Conservation (phyloP, 2,329 filamentous ascomycete genomes). For the Nothophaeocryptopus gaeumannii region DNA sequence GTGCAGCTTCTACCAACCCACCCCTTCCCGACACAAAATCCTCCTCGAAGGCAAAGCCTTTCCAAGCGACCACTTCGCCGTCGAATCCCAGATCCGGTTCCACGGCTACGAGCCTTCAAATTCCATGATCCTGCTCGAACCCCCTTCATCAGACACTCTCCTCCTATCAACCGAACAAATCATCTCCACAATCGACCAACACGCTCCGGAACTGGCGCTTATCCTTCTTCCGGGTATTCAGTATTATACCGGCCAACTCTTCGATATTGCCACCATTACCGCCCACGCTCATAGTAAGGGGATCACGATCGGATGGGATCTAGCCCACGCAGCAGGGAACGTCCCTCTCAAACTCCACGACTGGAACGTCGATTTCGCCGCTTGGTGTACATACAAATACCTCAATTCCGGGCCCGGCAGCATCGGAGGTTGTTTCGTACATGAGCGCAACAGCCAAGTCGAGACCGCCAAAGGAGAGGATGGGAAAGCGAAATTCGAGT, state of each 20-base stretch:
- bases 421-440: slow-evolving; percentile 78
- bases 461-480: slow-evolving; percentile 28
- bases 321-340: slow-evolving; percentile 83
- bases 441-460: slow-evolving; percentile 68
- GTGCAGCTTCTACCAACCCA: slow-evolving; percentile 79
- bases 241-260: slow-evolving; percentile 86
- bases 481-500: slow-evolving; percentile 41
- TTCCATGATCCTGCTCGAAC: slow-evolving; percentile 70
- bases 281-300: slow-evolving; percentile 68
- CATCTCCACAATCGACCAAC: slow-evolving; percentile 67
- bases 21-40: slow-evolving; percentile 66
- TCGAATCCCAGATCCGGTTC: slow-evolving; percentile 74
- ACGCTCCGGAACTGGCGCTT: slow-evolving; percentile 70
- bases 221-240: slow-evolving; percentile 83
- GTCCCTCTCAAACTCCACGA: slow-evolving; percentile 76
- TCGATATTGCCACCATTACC: slow-evolving; percentile 80
- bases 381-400: slow-evolving; percentile 95
- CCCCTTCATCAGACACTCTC: slow-evolving; percentile 53
- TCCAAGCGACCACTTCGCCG: slow-evolving; percentile 67
- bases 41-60: slow-evolving; percentile 89
- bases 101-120: slow-evolving; percentile 65
- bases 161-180: slow-evolving; percentile 70
- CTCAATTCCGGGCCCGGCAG: slow-evolving; percentile 80
- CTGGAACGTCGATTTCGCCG: slow-evolving; percentile 88
- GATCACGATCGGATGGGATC: slow-evolving; percentile 79